These are phyloP conservation scores for Colletotrichum tropicale DNA, from an alignment of 2,329 filamentous ascomycete species.

Conservation along the genomic window DNA sequence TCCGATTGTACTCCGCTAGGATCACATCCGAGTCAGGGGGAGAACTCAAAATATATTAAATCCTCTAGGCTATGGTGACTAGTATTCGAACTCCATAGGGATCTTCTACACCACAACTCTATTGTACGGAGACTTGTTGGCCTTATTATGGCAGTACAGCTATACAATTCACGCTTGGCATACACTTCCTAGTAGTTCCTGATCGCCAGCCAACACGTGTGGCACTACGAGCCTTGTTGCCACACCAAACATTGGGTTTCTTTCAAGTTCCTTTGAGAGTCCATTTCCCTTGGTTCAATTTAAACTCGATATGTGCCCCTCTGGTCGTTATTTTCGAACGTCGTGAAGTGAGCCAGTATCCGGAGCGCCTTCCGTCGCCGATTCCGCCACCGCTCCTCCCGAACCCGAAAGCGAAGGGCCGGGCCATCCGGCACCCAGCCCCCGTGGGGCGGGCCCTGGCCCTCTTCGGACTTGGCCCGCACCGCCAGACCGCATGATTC, in stretches of 20 bases:
- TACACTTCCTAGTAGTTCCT: no score
- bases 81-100: background rate
- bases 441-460: background rate
- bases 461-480: background rate
- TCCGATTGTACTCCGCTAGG: background rate
- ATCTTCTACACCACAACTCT: background rate
- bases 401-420: background rate
- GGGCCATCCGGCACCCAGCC: background rate
- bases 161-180: no score
- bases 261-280: background rate
- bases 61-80: background rate
- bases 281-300: background rate
- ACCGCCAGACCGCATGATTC: background rate
- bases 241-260: accelerated
- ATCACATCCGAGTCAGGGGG: background rate
- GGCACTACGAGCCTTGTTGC: no score
- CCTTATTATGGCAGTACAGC: no score
- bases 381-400: background rate
- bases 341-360: background rate
- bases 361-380: background rate
- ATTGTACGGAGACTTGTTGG: background rate
- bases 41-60: background rate
- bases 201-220: no score
- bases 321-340: background rate
- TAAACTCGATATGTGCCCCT: background rate